Base-by-base conservation (phyloP, 805 yeast genomes). In the Hanseniaspora vineae region DNA sequence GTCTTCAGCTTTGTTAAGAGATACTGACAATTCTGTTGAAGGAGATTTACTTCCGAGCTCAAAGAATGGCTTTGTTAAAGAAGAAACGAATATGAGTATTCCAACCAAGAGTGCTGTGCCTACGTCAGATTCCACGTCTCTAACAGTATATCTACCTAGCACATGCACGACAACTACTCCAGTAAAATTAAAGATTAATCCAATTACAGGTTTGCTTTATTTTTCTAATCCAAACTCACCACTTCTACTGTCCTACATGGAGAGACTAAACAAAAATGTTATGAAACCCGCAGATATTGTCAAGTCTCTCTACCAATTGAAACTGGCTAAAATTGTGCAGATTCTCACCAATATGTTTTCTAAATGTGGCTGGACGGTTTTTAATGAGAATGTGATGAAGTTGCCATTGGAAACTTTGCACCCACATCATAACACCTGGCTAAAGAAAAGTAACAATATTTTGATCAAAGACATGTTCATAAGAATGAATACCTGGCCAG, bases 401-500 rank as follows among this genome's bases (percentile, higher is more conserved):
- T 42, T 44, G 15, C 48, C 45, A 18, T 37, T 37, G 31, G 39
- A 37, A 2, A 15, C 39, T 6, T 20, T 40, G 43, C 43, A 40
- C 19, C 43, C 43, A 4, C 43, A 40, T 40, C 43, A 40, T 40
- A 13, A 32, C 13, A 48, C 49, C 9, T 37, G 44, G 11, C 8
- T 42, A 4, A 48, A 44, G 17, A 42, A 18, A 13, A 35, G 33
- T n/a, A 33, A 44, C 14, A 47, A 51, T 31, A 42, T 60, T 2
- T 49, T 59, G 45, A 59, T 58, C 43, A 57, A 58, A 31, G 66
- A 60, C 42, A 42, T 61, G 3, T 63, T 61, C 44, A 57, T 63
- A 9, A 57, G 62, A 35, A 46, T 64, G 47, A 60, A 63, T 9
- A 58, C 56, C 20, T 64, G 68, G 68, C 67, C 66, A 8, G 54